A percentile compares a stretch with the other conserved stretches of the same genome.
Conservation (phyloP, 1,284 basidiomycete species). For the Marasmius tenuissimus region DNA sequence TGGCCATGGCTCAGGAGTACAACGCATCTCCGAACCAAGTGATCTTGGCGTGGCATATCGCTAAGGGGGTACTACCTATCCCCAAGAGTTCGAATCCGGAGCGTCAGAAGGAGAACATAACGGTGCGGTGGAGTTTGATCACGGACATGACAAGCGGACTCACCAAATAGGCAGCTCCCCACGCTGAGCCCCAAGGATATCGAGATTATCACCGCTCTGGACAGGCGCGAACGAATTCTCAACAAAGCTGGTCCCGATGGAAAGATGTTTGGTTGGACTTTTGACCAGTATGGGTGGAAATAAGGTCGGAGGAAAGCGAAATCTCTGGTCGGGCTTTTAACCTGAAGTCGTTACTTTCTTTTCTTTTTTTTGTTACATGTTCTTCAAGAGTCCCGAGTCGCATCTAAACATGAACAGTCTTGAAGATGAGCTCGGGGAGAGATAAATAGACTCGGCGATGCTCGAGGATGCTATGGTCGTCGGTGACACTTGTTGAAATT, state of each 20-base stretch:
- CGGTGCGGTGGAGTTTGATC: neutral
- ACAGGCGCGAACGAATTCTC: conserved; percentile 1
- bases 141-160: too few species aligned
- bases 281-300: conserved; percentile 8
- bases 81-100: conserved; percentile 20
- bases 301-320: neutral
- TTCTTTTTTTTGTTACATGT: too few species aligned
- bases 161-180: neutral
- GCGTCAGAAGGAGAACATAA: conserved; percentile 20
- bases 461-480: too few species aligned
- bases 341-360: too few species aligned
- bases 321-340: too few species aligned
- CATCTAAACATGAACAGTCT: too few species aligned
- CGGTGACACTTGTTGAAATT: too few species aligned
- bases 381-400: too few species aligned
- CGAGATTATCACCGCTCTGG: conserved; percentile 1
- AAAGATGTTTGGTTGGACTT: conserved; percentile 7
- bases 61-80: conserved; percentile 16
- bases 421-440: too few species aligned
- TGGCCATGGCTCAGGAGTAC: conserved; percentile 18
- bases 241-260: neutral
- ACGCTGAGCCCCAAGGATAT: conserved; percentile 10
- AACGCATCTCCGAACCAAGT: conserved; percentile 19
- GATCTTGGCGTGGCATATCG: conserved; percentile 21
- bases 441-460: too few species aligned